phyloP scores from a whole-genome alignment of 2,329 filamentous ascomycete species.

The Beauveria medogensis region DNA sequence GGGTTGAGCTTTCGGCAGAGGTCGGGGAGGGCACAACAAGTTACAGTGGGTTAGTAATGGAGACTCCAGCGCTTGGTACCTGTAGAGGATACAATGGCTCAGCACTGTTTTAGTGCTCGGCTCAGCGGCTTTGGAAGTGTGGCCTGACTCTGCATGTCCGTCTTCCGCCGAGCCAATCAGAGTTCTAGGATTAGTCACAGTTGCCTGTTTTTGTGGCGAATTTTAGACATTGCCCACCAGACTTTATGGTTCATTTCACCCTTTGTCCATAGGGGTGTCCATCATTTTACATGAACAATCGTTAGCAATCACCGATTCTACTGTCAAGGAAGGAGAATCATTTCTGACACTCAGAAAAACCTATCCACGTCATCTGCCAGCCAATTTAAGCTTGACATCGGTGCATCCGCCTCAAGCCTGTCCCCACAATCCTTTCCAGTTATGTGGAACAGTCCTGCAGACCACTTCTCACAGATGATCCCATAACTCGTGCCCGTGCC shows the following conservation, averaged over 20 bases:
- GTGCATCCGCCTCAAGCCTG: background rate
- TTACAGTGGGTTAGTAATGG: slow-evolving; percentile 5
- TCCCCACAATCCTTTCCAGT: background rate
- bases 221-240: background rate
- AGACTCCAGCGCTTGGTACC: background rate
- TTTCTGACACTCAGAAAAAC: background rate
- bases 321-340: background rate
- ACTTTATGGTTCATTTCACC: background rate
- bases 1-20: background rate
- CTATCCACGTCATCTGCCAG: background rate
- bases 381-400: background rate
- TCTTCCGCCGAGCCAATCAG: slow-evolving; percentile 31
- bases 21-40: background rate
- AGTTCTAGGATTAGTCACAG: slow-evolving; percentile 22
- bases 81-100: background rate
- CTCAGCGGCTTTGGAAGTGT: slow-evolving; percentile 22
- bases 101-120: slow-evolving; percentile 15
- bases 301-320: background rate
- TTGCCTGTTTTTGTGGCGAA: slow-evolving; percentile 7
- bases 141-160: slow-evolving; percentile 22
- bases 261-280: background rate
- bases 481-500: background rate
- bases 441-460: background rate
- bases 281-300: background rate
- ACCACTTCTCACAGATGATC: background rate